phyloP scores from a whole-genome alignment of 176 grass and related monocot genomes.

The Aegilops speltoides region DNA sequence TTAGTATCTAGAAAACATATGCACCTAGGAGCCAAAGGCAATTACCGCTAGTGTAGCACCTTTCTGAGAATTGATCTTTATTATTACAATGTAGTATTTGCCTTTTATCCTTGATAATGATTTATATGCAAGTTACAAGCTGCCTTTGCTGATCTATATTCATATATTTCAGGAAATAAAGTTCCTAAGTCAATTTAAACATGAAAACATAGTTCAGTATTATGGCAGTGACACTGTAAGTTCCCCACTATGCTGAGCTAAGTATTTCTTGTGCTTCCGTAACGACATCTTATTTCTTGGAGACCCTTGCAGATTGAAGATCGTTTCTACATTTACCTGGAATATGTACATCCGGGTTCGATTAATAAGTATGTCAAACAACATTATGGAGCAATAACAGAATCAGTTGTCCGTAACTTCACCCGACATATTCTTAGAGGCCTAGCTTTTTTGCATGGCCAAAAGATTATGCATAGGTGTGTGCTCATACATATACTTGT shows the following conservation, averaged over 20 bases:
- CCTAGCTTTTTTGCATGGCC: conserved; percentile 80
- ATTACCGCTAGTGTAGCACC: background rate
- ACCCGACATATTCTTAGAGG: conserved; percentile 98
- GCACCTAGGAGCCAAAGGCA: too few species aligned
- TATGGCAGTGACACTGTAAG: conserved; percentile 93
- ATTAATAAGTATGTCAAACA: conserved; percentile 94
- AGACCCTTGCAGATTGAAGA: conserved; percentile 55
- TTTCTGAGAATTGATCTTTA: background rate
- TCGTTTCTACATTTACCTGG: conserved; percentile 92
- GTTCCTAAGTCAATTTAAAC: conserved; percentile 93
- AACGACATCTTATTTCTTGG: conserved; percentile 27
- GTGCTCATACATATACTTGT: conserved; percentile 22
- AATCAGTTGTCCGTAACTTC: conserved; percentile 92
- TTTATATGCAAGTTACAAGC: conserved; percentile 7
- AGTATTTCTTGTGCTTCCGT: background rate
- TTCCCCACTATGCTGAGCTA: conserved; percentile 23
- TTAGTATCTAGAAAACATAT: background rate
- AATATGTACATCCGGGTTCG: conserved; percentile 97
- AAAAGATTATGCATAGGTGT: conserved; percentile 74
- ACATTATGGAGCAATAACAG: conserved; percentile 87
- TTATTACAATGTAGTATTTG: background rate
- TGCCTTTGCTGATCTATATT: conserved; percentile 30
- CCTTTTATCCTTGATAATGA: conserved; percentile 12
- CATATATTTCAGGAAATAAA: conserved; percentile 83
- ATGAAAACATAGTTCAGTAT: conserved; percentile 95